A percentile compares a stretch with the other conserved stretches of the same genome.
phyloP scores from a whole-genome alignment of 441 rosid genomes.

The California macrophylla region DNA sequence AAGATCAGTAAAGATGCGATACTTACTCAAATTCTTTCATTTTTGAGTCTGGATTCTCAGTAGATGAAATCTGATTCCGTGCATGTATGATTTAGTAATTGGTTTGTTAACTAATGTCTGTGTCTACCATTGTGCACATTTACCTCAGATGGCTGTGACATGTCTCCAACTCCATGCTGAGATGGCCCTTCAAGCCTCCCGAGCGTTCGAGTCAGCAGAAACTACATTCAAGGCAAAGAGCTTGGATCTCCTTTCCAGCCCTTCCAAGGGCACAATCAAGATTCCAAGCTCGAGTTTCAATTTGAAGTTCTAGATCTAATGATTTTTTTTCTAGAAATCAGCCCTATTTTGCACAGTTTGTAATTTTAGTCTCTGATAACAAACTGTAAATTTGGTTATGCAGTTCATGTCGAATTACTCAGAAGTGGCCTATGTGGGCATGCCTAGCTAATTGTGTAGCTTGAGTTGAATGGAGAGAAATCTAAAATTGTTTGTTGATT shows the following conservation, averaged over 20 bases:
- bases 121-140: neutral
- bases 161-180: slow-evolving; percentile 86
- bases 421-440: too few relatives aligned
- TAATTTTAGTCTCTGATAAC: neutral
- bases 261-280: slow-evolving; percentile 35
- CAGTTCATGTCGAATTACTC: neutral
- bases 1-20: neutral
- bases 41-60: neutral
- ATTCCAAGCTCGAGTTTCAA: slow-evolving; percentile 36
- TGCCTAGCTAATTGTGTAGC: too few relatives aligned
- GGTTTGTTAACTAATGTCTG: neutral
- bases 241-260: slow-evolving; percentile 26
- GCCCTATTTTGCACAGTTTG: neutral
- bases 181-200: slow-evolving; percentile 91
- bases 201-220: slow-evolving; percentile 55
- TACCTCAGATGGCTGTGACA: slow-evolving; percentile 68
- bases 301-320: slow-evolving; percentile 20
- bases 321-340: neutral
- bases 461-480: too few relatives aligned
- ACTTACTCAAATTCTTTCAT: neutral
- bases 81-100: neutral
- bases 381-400: neutral
- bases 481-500: too few relatives aligned
- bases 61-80: too few relatives aligned
- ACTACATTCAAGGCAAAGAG: slow-evolving; percentile 30